Percentiles rank a stretch among this genome's conserved stretches.
Conservation (phyloP, 164 flowering plant species). For the Houttuynia cordata region DNA sequence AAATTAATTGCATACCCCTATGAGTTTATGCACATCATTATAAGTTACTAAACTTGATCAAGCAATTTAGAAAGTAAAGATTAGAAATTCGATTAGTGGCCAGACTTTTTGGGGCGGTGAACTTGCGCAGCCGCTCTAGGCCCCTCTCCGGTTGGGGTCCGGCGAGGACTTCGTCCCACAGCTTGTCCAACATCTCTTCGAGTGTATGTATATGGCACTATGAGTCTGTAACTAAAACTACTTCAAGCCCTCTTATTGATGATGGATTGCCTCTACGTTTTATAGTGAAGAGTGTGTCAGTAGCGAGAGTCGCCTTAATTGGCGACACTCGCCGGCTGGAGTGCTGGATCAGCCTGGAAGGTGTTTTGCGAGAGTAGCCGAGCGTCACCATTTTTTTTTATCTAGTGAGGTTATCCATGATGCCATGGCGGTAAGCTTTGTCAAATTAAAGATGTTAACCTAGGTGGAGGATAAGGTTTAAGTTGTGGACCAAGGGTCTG, state of each 20-base stretch:
- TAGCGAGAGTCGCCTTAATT: background rate
- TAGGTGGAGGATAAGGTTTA: too few relatives aligned
- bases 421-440: too few relatives aligned
- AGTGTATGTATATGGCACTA: too few relatives aligned
- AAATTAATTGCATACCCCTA: background rate
- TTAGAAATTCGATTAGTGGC: background rate
- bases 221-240: too few relatives aligned
- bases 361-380: background rate
- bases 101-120: slow-evolving; percentile 15
- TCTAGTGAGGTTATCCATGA: background rate
- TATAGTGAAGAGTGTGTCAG: background rate
- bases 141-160: slow-evolving; percentile 84
- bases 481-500: too few relatives aligned
- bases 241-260: too few relatives aligned
- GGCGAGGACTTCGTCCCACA: slow-evolving; percentile 87
- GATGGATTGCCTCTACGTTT: background rate
- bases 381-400: background rate
- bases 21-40: background rate
- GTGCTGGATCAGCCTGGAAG: background rate
- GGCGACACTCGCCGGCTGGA: background rate
- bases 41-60: background rate
- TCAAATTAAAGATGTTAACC: too few relatives aligned
- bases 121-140: slow-evolving; percentile 60
- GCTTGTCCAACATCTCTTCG: slow-evolving; percentile 40
- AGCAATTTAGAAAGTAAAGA: background rate